A percentile compares a stretch with the other conserved stretches of the same genome.
Evolutionary conservation across 2,329 filamentous ascomycete species (phyloP).

Genomic region (Rhynchosporium secalis): DNA sequence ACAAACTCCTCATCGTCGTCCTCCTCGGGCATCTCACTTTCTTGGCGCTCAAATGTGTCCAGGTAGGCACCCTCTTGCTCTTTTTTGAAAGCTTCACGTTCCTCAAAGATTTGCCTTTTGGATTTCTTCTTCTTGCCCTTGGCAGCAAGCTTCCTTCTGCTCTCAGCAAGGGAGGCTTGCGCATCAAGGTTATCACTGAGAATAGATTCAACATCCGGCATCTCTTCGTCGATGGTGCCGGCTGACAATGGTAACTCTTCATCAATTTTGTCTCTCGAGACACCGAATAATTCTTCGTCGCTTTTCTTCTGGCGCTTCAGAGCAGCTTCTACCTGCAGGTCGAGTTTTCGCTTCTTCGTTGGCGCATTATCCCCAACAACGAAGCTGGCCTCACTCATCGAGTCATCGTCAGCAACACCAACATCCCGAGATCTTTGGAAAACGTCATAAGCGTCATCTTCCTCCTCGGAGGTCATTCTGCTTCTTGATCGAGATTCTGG

Average conservation of each 20-base stretch:
- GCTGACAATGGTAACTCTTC: constrained; percentile 47
- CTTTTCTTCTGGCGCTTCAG: constrained; percentile 79
- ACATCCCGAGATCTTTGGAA: constrained; percentile 17
- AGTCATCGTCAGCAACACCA: constrained; percentile 55
- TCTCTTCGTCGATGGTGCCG: constrained; percentile 47
- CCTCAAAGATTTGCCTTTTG: constrained; percentile 74
- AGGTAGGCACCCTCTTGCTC: constrained; percentile 49
- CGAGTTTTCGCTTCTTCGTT: constrained; percentile 72
- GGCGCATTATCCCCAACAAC: constrained; percentile 56
- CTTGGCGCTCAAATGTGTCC: constrained; percentile 44
- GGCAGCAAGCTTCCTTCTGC: constrained; percentile 61
- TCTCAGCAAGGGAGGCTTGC: constrained; percentile 45
- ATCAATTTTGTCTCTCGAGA: constrained; percentile 57
- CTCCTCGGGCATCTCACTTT: constrained; percentile 42
- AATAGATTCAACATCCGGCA: constrained; percentile 51
- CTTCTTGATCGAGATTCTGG: constrained; percentile 80
- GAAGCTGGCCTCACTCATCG: constrained; percentile 72
- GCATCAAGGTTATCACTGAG: constrained; percentile 53
- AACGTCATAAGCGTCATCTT: constrained; percentile 37
- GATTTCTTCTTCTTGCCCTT: constrained; percentile 64
- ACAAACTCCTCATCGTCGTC: constrained; percentile 37
- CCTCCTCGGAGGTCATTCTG: constrained; percentile 66
- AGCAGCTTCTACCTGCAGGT: constrained; percentile 65
- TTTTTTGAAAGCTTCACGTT: constrained; percentile 61
- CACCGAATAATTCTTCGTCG: constrained; percentile 75